A percentile compares a stretch with the other conserved stretches of the same genome.
These are phyloP conservation scores for Daucus carota DNA, from an alignment of 129 eudicot genomes.

Conservation along the genomic window DNA sequence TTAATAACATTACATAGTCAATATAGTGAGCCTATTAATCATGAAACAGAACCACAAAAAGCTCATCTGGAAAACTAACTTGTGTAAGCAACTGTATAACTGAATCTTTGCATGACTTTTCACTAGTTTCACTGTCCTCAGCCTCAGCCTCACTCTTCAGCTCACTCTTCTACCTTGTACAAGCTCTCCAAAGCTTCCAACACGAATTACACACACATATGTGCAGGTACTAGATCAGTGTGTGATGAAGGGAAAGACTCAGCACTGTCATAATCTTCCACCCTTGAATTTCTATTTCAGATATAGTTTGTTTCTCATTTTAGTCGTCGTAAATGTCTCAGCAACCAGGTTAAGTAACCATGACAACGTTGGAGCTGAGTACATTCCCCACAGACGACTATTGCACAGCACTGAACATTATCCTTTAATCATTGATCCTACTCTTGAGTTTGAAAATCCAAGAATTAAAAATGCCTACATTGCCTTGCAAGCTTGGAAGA, in stretches of 20 bases:
- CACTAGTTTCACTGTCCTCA: constrained; percentile 1
- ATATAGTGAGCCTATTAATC: constrained; percentile 8
- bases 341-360: not conserved
- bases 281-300: constrained; percentile 5
- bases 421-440: constrained; percentile 24
- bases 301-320: constrained; percentile 13
- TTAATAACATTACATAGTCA: not conserved
- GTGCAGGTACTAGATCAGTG: constrained; percentile 3
- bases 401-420: constrained; percentile 15
- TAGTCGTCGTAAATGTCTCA: constrained; percentile 15
- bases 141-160: not conserved
- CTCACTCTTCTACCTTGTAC: not conserved
- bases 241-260: constrained; percentile 17
- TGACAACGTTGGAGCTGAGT: not conserved
- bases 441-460: constrained; percentile 39
- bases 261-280: constrained; percentile 16
- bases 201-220: not conserved
- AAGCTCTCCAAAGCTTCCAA: not conserved
- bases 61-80: constrained; percentile 16
- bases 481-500: constrained; percentile 75
- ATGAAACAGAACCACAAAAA: constrained; percentile 10
- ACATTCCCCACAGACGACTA: constrained; percentile 8
- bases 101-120: not conserved
- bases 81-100: not conserved
- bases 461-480: constrained; percentile 53